Percentiles rank a stretch among this genome's conserved stretches.
Conservation (phyloP, 805 yeast species). For the Candida lessepsii region DNA sequence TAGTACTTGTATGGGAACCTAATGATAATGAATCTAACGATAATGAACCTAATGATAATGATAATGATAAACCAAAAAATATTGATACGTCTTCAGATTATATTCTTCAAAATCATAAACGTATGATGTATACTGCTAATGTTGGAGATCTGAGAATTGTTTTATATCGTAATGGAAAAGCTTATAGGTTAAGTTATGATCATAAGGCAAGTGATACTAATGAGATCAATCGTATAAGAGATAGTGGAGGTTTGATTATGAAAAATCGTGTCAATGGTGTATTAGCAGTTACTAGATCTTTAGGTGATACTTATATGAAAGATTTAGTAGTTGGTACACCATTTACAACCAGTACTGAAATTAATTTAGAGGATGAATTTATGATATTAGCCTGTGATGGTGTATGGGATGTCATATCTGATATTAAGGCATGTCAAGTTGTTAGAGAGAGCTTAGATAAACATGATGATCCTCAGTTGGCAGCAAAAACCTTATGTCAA, state of each 20-base stretch:
- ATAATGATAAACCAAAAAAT: conserved; percentile 1
- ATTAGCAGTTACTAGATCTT: conserved; percentile 87
- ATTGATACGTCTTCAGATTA: conserved; percentile 3
- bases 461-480: conserved; percentile 52
- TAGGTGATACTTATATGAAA: conserved; percentile 93
- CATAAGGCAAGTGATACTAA: conserved; percentile 84
- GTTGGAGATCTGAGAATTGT: conserved; percentile 93
- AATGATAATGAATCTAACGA: conserved; percentile 12
- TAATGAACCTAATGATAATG: conserved; percentile 19
- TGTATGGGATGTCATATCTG: conserved; percentile 90
- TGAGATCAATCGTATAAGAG: conserved; percentile 73
- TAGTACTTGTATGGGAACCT: conserved; percentile 80
- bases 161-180: conserved; percentile 68
- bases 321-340: conserved; percentile 87
- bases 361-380: conserved; percentile 67
- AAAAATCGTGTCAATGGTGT: conserved; percentile 94
- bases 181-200: conserved; percentile 82
- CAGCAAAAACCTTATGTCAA: conserved; percentile 65
- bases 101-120: conserved; percentile 40
- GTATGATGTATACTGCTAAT: conserved; percentile 89
- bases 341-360: conserved; percentile 83
- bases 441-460: conserved; percentile 49
- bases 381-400: conserved; percentile 95
- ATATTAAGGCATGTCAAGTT: conserved; percentile 76
- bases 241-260: conserved; percentile 83